Conservation (phyloP, 23 red algal genomes). For the Gracilaria gracilis region DNA sequence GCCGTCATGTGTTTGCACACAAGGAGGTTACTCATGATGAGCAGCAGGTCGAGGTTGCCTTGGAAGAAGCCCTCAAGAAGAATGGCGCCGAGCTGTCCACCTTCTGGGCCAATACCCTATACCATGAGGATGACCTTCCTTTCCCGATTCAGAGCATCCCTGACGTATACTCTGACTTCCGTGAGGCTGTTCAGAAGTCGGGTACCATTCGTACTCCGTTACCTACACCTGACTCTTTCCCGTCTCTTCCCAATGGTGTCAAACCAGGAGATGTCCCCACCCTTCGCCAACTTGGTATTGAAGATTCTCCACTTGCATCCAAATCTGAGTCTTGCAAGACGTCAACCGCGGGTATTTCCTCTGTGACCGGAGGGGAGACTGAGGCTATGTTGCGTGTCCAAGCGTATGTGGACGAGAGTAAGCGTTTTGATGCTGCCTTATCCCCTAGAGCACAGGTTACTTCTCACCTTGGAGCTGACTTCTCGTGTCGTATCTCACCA, state of each 20-base stretch:
- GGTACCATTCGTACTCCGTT: constrained; percentile 88
- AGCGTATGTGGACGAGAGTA: constrained; percentile 82
- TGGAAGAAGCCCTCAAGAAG: constrained; percentile 80
- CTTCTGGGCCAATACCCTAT: constrained; percentile 98
- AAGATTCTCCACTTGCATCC: not conserved
- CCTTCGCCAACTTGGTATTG: constrained; percentile 84
- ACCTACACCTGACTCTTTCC: constrained; percentile 60
- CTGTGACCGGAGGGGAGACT: constrained; percentile 86
- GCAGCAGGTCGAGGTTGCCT: constrained; percentile 73
- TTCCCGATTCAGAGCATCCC: constrained; percentile 89
- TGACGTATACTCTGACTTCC: constrained; percentile 97
- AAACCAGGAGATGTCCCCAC: constrained; percentile 87
- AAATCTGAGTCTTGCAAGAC: not conserved
- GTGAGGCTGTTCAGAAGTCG: constrained; percentile 78
- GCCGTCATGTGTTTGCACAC: constrained; percentile 82
- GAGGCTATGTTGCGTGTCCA: constrained; percentile 85
- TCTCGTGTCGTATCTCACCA: constrained; percentile 97
- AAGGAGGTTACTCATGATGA: constrained; percentile 96
- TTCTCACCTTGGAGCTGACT: constrained; percentile 95
- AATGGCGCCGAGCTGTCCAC: constrained; percentile 63
- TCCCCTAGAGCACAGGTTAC: constrained; percentile 32
- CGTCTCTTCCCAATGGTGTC: constrained; percentile 52
- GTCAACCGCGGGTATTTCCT: constrained; percentile 25
- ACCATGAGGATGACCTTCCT: constrained; percentile 93
- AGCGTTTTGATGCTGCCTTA: constrained; percentile 30